Percentiles rank a stretch among this genome's conserved stretches.
These are phyloP conservation scores for Neofusicoccum sp. DNA, from an alignment of 2,329 filamentous ascomycete species.

Conservation along the genomic window DNA sequence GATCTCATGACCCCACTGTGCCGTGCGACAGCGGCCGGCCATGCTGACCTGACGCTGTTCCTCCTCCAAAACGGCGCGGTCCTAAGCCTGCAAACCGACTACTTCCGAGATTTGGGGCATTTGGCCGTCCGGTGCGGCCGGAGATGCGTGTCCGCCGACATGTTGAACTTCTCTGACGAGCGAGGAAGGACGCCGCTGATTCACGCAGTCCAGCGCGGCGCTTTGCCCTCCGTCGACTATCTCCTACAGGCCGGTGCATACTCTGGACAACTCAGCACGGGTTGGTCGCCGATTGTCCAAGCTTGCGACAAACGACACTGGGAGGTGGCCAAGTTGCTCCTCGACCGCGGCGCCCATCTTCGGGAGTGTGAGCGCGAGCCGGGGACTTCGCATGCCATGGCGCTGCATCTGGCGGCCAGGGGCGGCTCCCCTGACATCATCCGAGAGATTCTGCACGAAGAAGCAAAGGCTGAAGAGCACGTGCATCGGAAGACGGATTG, in stretches of 20 bases:
- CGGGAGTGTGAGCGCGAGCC: not conserved
- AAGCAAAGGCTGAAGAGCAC: not conserved
- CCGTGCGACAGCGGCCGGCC: not conserved
- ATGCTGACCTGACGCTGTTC: not conserved
- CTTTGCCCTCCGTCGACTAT: not conserved
- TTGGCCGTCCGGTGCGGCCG: conserved; percentile 2
- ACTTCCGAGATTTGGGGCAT: not conserved
- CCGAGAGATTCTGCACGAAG: not conserved
- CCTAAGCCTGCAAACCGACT: not conserved
- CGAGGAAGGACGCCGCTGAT: not conserved
- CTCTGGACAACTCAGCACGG: not conserved
- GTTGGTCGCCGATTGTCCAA: conserved; percentile 1
- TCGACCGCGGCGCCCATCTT: not conserved
- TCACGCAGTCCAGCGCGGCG: not conserved
- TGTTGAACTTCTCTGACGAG: not conserved
- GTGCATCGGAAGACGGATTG: not conserved
- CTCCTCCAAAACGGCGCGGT: not conserved
- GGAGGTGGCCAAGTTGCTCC: not conserved
- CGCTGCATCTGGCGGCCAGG: conserved; percentile 4
- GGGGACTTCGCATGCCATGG: not conserved
- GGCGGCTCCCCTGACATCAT: not conserved
- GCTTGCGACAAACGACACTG: not conserved
- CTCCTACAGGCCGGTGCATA: not conserved
- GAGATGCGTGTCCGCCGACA: not conserved
- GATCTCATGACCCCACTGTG: not conserved